A percentile compares a stretch with the other conserved stretches of the same genome.
Evolutionary conservation across 306 rosid species (phyloP).

Genomic region (Trifolium dubium): DNA sequence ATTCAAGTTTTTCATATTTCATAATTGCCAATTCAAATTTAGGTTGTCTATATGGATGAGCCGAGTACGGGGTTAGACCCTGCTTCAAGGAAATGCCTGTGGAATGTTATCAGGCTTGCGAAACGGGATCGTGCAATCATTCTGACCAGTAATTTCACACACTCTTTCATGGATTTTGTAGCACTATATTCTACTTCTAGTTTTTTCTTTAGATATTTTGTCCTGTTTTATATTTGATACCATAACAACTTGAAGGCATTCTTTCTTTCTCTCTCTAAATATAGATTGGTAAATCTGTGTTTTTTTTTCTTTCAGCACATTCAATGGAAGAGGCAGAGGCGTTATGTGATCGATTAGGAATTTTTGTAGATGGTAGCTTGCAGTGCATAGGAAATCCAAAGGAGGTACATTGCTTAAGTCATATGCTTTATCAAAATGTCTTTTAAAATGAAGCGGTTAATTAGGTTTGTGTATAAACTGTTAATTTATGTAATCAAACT

Average conservation of each 20-base stretch:
- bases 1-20: constrained; percentile 15
- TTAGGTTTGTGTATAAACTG: background rate
- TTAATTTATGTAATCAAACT: background rate
- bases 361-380: constrained; percentile 80
- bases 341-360: constrained; percentile 80
- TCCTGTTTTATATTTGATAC: constrained; percentile 13
- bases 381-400: constrained; percentile 91
- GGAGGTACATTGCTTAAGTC: constrained; percentile 56
- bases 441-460: constrained; percentile 30
- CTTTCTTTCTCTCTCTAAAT: background rate
- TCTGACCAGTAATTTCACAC: constrained; percentile 68
- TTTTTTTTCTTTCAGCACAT: constrained; percentile 68
- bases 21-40: constrained; percentile 10
- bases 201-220: constrained; percentile 9
- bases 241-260: constrained; percentile 1
- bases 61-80: constrained; percentile 94
- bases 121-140: constrained; percentile 81
- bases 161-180: constrained; percentile 37
- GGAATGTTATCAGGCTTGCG: constrained; percentile 80
- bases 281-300: constrained; percentile 34
- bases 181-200: constrained; percentile 7
- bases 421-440: constrained; percentile 34
- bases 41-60: constrained; percentile 97
- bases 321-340: constrained; percentile 98
- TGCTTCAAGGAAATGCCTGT: constrained; percentile 77